phyloP scores from a whole-genome alignment of 176 grass and related monocot genomes.

The Paspalum vaginatum region DNA sequence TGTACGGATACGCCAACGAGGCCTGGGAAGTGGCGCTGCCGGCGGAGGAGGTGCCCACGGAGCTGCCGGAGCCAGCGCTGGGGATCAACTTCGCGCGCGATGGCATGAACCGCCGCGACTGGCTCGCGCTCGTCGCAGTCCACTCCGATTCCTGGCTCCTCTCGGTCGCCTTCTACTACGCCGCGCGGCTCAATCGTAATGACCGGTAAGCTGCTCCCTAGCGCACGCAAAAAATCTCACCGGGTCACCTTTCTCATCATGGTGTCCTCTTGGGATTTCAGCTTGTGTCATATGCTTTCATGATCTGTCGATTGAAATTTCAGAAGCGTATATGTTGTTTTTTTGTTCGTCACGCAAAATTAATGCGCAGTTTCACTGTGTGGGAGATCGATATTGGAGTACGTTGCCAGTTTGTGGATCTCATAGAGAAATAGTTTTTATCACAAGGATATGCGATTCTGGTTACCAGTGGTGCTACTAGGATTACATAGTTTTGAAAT shows the following conservation, averaged over 20 bases:
- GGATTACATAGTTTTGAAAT: neutral
- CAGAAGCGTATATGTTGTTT: neutral
- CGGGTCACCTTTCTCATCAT: neutral
- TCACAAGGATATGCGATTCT: neutral
- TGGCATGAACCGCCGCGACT: constrained; percentile 54
- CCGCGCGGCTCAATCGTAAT: constrained; percentile 45
- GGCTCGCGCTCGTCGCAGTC: constrained; percentile 53
- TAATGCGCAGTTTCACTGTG: neutral
- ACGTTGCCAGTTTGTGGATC: neutral
- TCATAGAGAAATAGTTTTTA: neutral
- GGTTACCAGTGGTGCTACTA: neutral
- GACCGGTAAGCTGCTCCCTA: constrained; percentile 41
- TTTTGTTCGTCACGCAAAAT: neutral
- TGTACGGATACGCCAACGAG: constrained; percentile 53
- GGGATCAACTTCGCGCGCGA: constrained; percentile 60
- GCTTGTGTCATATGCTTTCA: neutral
- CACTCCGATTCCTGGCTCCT: constrained; percentile 58
- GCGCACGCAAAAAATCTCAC: neutral
- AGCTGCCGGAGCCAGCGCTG: constrained; percentile 56
- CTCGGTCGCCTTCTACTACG: constrained; percentile 57
- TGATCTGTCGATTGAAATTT: neutral
- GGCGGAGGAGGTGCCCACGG: constrained; percentile 54
- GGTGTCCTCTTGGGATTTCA: constrained; percentile 10
- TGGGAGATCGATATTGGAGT: neutral
- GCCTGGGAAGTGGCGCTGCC: constrained; percentile 55